Base-by-base conservation (phyloP, 1,284 basidiomycete species). In the Malassezia caprae region DNA sequence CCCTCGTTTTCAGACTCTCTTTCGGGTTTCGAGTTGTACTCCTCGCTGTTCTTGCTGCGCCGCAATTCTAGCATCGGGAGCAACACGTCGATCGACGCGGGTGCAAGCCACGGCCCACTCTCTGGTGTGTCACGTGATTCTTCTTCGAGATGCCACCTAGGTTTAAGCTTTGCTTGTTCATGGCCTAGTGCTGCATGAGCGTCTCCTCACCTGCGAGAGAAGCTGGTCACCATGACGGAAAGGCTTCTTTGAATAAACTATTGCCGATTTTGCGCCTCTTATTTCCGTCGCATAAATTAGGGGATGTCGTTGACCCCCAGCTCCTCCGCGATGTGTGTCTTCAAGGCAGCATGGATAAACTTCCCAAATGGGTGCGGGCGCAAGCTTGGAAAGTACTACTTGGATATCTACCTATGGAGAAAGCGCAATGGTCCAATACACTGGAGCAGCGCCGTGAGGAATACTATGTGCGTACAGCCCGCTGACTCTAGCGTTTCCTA, bases 351-450 rank as follows among this genome's bases (percentile, higher is more conserved):
- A 53, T 69, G 11, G 57, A 60, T 31, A 58, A 62, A 30, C 51
- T 58, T 7, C 66, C 64, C 1, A 34, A 49, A 23, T 74, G 72
- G 72, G 60, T 70, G 15, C 52, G 72, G 27, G 54, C 72, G 2
- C 67, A 69, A 50, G 64, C 69, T 6, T 74, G 71, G 69, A 68
- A 68, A 32, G 61, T 73, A 3, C 52, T 74, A 2, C 55, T 74
- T 13, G 65, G 63, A 30, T 71, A 67, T 50, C 44, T 74, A 11
- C 63, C 68, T 1, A 58, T 60, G 23, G 69, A 72, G 17, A 71
- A 72, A 60, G 53, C 56, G 19, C 58, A 65, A 19, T 74, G 72
- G 72, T 48, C 51, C 0, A 42, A 51, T 6, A 62, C 59, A 1
- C 41, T 71, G 6, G 51, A 54, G 8, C 62, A 59, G 19, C 43